Percentiles rank a stretch among this genome's conserved stretches.
These are phyloP conservation scores for Coprinellus micaceus DNA, from an alignment of 768 basidiomycete genomes.

Conservation along the genomic window DNA sequence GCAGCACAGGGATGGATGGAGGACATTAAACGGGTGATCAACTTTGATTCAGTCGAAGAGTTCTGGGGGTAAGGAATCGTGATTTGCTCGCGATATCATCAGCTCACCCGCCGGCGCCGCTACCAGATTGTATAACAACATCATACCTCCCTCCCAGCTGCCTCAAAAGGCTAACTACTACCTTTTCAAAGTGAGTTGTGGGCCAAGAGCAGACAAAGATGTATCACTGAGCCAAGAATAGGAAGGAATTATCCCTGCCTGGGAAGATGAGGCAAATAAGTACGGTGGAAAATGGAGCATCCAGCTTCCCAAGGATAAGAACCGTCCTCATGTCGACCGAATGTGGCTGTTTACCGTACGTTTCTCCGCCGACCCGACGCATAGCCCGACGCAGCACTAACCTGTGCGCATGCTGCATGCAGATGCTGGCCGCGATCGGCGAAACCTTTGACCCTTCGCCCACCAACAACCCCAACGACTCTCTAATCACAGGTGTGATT, in stretches of 20 bases:
- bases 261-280: constrained; percentile 97
- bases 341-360: constrained; percentile 97
- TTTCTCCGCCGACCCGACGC: constrained; percentile 4
- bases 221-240: constrained; percentile 24
- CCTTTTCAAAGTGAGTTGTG: constrained; percentile 82
- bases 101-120: constrained; percentile 15
- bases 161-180: constrained; percentile 99
- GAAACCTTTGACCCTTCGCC: constrained; percentile 95
- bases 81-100: constrained; percentile 2
- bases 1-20: constrained; percentile 97
- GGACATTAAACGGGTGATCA: constrained; percentile 94
- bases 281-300: constrained; percentile 98
- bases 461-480: constrained; percentile 44
- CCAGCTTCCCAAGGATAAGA: constrained; percentile 95
- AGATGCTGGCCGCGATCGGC: constrained; percentile 99
- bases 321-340: constrained; percentile 75
- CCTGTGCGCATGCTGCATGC: constrained; percentile 15
- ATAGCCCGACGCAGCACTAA: constrained; percentile 8
- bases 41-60: constrained; percentile 95
- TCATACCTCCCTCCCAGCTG: constrained; percentile 89
- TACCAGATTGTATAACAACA: constrained; percentile 88
- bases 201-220: too few species aligned
- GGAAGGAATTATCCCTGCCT: constrained; percentile 96
- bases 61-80: constrained; percentile 85
- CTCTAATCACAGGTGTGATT: constrained; percentile 89